Evolutionary conservation across 2,329 filamentous ascomycete genomes (phyloP).

Genomic region (Clonostachys rosea): DNA sequence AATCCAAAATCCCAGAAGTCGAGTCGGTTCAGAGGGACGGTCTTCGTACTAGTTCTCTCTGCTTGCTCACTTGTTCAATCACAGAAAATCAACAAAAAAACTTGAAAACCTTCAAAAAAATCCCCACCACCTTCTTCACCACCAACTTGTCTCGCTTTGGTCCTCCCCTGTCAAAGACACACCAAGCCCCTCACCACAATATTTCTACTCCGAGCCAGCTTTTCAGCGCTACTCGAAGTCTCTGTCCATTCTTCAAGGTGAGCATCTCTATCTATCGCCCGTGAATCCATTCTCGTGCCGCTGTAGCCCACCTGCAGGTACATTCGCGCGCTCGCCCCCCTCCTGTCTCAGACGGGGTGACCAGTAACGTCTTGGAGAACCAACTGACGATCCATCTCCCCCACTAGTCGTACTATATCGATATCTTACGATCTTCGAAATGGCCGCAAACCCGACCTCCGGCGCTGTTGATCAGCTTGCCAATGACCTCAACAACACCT

Average conservation of each 20-base stretch:
- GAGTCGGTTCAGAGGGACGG: slow-evolving; percentile 52
- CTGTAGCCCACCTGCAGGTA: too few species aligned
- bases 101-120: slow-evolving; percentile 56
- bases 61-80: slow-evolving; percentile 49
- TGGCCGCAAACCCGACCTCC: slow-evolving; percentile 55
- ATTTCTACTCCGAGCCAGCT: slow-evolving; percentile 13
- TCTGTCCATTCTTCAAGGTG: slow-evolving; percentile 2
- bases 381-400: slow-evolving; percentile 7
- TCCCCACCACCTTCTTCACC: slow-evolving; percentile 20
- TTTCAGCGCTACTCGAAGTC: slow-evolving; percentile 12
- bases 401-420: slow-evolving; percentile 3
- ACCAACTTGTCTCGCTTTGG: background rate
- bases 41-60: slow-evolving; percentile 56
- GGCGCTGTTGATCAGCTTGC: slow-evolving; percentile 75
- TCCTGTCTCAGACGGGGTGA: background rate
- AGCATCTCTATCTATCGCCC: too few species aligned
- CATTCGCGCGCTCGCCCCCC: background rate
- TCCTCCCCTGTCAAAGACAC: background rate
- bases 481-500: slow-evolving; percentile 69
- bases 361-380: slow-evolving; percentile 5
- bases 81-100: slow-evolving; percentile 58
- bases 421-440: slow-evolving; percentile 28
- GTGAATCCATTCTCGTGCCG: background rate
- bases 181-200: background rate
- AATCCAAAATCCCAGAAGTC: slow-evolving; percentile 29